A percentile compares a stretch with the other conserved stretches of the same genome.
Evolutionary conservation across 495 filamentous ascomycete species (phyloP).

Genomic region (Penicillium nucicola): DNA sequence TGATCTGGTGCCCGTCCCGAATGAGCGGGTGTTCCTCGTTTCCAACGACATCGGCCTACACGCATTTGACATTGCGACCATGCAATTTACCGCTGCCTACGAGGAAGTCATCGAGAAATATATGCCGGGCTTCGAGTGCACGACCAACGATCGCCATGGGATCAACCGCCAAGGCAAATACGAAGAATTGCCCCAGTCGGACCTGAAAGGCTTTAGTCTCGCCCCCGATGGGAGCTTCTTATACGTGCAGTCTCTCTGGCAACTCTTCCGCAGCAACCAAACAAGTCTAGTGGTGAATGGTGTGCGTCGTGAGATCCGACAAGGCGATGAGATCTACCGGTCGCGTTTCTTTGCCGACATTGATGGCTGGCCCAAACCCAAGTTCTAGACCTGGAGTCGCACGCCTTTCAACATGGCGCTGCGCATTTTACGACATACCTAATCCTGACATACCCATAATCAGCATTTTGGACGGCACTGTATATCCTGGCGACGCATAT

Average conservation of each 20-base stretch:
- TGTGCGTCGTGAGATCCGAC: constrained; percentile 14
- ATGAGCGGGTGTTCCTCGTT: constrained; percentile 25
- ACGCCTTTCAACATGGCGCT: no score
- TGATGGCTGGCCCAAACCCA: constrained; percentile 30
- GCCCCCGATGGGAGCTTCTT: constrained; percentile 25
- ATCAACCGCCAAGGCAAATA: constrained; percentile 16
- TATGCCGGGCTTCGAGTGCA: constrained; percentile 26
- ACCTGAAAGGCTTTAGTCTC: constrained; percentile 28
- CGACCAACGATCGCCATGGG: constrained; percentile 23
- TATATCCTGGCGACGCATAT: no score
- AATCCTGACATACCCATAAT: no score
- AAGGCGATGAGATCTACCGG: constrained; percentile 29
- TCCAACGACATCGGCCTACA: constrained; percentile 23
- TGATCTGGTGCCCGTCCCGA: constrained; percentile 28
- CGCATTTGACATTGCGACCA: constrained; percentile 21
- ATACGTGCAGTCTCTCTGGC: constrained; percentile 28
- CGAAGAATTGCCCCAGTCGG: constrained; percentile 22
- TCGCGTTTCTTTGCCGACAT: constrained; percentile 28
- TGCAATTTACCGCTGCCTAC: constrained; percentile 8
- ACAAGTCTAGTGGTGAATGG: constrained; percentile 25
- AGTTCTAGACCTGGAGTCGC: background rate
- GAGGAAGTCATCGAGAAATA: constrained; percentile 18
- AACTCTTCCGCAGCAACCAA: constrained; percentile 18
- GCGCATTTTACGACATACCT: no score
- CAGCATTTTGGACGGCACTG: no score